Evolutionary conservation across 768 basidiomycete species (phyloP).

Genomic region (Naganishia friedmannii): DNA sequence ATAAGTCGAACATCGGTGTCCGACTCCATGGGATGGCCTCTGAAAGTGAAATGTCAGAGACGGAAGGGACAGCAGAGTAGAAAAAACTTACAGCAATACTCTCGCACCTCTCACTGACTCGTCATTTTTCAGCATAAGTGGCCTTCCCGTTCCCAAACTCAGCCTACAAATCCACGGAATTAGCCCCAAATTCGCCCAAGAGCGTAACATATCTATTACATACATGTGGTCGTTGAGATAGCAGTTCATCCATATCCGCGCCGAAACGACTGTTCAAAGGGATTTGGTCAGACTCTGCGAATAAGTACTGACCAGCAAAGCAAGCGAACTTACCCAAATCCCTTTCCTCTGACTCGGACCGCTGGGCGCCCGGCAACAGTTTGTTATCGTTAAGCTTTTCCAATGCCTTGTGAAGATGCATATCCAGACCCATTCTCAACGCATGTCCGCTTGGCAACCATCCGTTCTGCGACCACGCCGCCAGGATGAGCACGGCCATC

Average conservation of each 20-base stretch:
- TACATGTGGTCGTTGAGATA: conserved; percentile 97
- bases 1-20: conserved; percentile 85
- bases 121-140: conserved; percentile 84
- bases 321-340: conserved; percentile 65
- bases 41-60: background rate
- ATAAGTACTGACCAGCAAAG: background rate
- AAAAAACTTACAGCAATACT: conserved; percentile 59
- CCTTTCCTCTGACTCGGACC: conserved; percentile 76
- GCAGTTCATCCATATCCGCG: conserved; percentile 87
- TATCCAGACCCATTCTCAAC: conserved; percentile 90
- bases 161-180: conserved; percentile 58
- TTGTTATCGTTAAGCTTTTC: conserved; percentile 76
- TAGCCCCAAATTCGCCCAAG: background rate
- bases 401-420: conserved; percentile 85
- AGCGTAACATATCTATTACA: conserved; percentile 43
- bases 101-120: conserved; percentile 80
- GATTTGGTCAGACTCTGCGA: background rate
- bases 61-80: background rate
- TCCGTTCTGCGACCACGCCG: conserved; percentile 90
- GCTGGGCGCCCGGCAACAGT: conserved; percentile 35
- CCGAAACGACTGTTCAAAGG: conserved; percentile 69
- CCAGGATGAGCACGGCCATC: conserved; percentile 81
- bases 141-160: conserved; percentile 86
- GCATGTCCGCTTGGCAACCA: conserved; percentile 95
- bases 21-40: conserved; percentile 76